These are phyloP conservation scores for Colletotrichum agaves DNA, from an alignment of 2,329 filamentous ascomycete genomes.

Conservation along the genomic window DNA sequence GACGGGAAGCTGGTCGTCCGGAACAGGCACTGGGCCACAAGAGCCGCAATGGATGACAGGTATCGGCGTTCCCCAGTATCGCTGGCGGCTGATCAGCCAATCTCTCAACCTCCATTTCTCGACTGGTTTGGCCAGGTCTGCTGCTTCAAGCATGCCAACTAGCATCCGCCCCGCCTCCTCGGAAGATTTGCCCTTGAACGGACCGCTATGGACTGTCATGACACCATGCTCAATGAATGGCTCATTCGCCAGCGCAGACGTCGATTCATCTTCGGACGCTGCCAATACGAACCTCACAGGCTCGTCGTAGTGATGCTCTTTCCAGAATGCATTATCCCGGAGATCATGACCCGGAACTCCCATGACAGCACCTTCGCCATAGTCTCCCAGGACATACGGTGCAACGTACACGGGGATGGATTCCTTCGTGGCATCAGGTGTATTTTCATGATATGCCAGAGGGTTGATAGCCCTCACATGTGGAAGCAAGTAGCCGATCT, in stretches of 20 bases:
- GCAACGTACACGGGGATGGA: conserved; percentile 82
- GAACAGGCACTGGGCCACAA: conserved; percentile 84
- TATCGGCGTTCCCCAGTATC: conserved; percentile 92
- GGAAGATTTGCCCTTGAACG: conserved; percentile 72
- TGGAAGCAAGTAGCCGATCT: conserved; percentile 75
- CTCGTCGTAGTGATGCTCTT: conserved; percentile 69
- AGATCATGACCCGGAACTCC: conserved; percentile 88
- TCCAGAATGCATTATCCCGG: conserved; percentile 85
- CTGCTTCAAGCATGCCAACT: conserved; percentile 64
- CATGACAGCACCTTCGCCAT: conserved; percentile 91
- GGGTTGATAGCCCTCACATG: conserved; percentile 73
- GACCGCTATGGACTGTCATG: conserved; percentile 73
- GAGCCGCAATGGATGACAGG: conserved; percentile 84
- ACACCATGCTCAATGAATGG: conserved; percentile 74
- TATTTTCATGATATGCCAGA: conserved; percentile 64
- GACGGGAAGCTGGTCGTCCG: conserved; percentile 80
- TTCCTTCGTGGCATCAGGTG: conserved; percentile 61
- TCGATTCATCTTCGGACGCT: conserved; percentile 59
- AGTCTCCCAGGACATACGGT: conserved; percentile 86
- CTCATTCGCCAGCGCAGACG: conserved; percentile 54
- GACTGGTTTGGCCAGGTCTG: conserved; percentile 67
- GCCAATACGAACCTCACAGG: conserved; percentile 73
- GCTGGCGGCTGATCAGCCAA: conserved; percentile 91
- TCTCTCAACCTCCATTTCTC: conserved; percentile 86
- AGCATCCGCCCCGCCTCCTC: conserved; percentile 70